These are phyloP conservation scores for Rubia occidens DNA, from an alignment of 305 asterid species.

Conservation along the genomic window DNA sequence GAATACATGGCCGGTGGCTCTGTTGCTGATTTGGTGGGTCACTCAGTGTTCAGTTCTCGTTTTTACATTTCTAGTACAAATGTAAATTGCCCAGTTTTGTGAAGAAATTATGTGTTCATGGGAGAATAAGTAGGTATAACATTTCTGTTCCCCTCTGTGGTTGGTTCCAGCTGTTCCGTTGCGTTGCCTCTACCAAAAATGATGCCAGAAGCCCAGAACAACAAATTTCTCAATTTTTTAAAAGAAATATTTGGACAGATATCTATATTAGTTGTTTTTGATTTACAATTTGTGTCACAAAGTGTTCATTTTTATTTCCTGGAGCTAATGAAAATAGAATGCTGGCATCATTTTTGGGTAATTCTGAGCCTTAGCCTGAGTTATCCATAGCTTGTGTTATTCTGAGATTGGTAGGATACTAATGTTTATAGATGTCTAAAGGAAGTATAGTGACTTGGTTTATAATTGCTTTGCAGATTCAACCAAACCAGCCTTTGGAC, in stretches of 20 bases:
- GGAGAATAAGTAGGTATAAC: background rate
- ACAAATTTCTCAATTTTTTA: background rate
- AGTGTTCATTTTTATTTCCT: background rate
- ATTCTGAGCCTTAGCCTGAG: background rate
- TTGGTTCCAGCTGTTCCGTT: background rate
- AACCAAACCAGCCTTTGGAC: slow-evolving; percentile 89
- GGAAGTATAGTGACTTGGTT: slow-evolving; percentile 2
- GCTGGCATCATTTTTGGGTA: background rate
- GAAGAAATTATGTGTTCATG: slow-evolving; percentile 8
- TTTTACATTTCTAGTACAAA: slow-evolving; percentile 5
- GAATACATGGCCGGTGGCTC: slow-evolving; percentile 99
- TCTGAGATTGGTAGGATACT: background rate
- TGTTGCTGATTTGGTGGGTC: slow-evolving; percentile 87
- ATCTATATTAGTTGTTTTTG: background rate
- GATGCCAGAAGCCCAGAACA: background rate
- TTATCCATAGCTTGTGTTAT: background rate
- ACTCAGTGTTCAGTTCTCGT: slow-evolving; percentile 19
- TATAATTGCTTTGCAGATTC: slow-evolving; percentile 45
- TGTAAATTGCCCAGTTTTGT: slow-evolving; percentile 11
- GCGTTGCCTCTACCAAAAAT: background rate
- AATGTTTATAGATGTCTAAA: background rate
- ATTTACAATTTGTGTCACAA: background rate
- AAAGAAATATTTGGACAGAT: background rate
- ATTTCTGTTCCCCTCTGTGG: background rate
- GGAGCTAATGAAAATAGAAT: background rate